Percentiles rank a stretch among this genome's conserved stretches.
Conservation (phyloP, 2,329 filamentous ascomycete species). For the Fusarium sp. region DNA sequence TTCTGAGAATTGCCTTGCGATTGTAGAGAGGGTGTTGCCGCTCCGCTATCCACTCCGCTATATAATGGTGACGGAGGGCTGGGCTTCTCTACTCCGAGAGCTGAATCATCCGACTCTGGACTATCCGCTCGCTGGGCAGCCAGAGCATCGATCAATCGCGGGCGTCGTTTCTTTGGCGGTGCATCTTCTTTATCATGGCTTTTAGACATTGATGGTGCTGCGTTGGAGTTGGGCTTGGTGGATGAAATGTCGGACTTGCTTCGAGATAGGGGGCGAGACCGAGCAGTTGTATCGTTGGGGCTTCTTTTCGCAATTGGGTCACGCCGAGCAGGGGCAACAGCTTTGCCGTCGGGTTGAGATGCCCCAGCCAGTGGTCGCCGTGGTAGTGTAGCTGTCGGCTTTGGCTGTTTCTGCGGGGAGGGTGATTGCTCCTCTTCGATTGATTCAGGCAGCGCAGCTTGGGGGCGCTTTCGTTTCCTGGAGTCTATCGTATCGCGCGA, state of each 20-base stretch:
- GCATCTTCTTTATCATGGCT: constrained; percentile 8
- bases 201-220: constrained; percentile 3
- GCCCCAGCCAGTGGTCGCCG: constrained; percentile 11
- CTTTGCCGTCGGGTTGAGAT: constrained; percentile 10
- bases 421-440: constrained; percentile 10
- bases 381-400: constrained; percentile 18
- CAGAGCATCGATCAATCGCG: constrained; percentile 56
- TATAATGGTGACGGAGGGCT: constrained; percentile 20
- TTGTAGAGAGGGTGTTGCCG: constrained; percentile 36
- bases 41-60: constrained; percentile 24
- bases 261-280: constrained; percentile 14
- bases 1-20: constrained; percentile 24
- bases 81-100: constrained; percentile 11
- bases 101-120: constrained; percentile 44
- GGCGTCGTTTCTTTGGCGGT: constrained; percentile 30
- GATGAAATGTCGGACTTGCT: constrained; percentile 15
- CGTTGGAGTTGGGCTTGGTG: constrained; percentile 2
- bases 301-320: constrained; percentile 13
- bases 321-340: constrained; percentile 1
- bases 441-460: constrained; percentile 14
- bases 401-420: constrained; percentile 18
- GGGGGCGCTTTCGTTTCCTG: constrained; percentile 39
- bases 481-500: constrained; percentile 30
- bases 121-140: constrained; percentile 52
- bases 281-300: constrained; percentile 7